These are phyloP conservation scores for Pichia sp. DNA, from an alignment of 1,139 yeast genomes.

Conservation along the genomic window DNA sequence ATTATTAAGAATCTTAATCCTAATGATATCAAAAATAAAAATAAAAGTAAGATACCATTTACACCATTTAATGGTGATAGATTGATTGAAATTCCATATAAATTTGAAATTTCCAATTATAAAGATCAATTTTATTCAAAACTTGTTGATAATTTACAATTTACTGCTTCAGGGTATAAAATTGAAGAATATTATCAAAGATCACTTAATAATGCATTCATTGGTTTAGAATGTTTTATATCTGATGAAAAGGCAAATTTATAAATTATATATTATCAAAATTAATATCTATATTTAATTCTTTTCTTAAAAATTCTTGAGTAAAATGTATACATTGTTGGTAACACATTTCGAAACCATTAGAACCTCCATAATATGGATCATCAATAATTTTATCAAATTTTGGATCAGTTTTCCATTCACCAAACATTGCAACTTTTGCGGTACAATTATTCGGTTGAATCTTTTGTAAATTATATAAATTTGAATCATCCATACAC, in stretches of 20 bases:
- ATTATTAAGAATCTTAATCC: constrained; percentile 29
- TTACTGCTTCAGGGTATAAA: constrained; percentile 81
- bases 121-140: constrained; percentile 56
- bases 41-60: constrained; percentile 52
- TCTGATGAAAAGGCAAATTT: constrained; percentile 48
- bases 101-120: constrained; percentile 33
- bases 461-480: constrained; percentile 50
- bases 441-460: constrained; percentile 52
- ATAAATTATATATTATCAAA: not conserved
- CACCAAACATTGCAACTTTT: constrained; percentile 63
- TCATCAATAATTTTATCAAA: constrained; percentile 64
- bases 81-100: constrained; percentile 40
- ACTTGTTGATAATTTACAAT: constrained; percentile 59
- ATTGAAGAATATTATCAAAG: constrained; percentile 64
- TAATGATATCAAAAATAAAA: constrained; percentile 22
- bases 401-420: constrained; percentile 52
- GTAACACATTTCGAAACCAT: constrained; percentile 77
- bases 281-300: constrained; percentile 25
- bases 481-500: constrained; percentile 77
- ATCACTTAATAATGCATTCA: constrained; percentile 80
- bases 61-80: constrained; percentile 94
- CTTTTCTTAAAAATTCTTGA: constrained; percentile 52
- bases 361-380: constrained; percentile 84
- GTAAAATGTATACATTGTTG: constrained; percentile 69
- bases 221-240: constrained; percentile 79